Percentiles rank a stretch among this genome's conserved stretches.
Evolutionary conservation across 73 alveolate species (phyloP).

Genomic region (Uronychia setigera): DNA sequence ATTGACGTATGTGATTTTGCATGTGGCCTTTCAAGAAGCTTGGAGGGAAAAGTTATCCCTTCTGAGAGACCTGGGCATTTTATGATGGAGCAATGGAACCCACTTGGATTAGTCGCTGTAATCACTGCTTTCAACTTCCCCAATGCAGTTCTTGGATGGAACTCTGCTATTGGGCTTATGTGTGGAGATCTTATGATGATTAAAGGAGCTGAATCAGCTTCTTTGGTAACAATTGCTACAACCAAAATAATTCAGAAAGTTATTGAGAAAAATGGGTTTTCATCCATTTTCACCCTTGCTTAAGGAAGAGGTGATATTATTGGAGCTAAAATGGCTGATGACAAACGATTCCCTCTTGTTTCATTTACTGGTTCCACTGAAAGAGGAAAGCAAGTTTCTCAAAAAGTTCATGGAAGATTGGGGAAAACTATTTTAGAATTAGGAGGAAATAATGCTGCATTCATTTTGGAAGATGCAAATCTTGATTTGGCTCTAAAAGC

Average conservation of each 20-base stretch:
- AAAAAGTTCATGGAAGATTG: slow-evolving; percentile 76
- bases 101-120: slow-evolving; percentile 86
- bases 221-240: slow-evolving; percentile 77
- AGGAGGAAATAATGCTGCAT: slow-evolving; percentile 91
- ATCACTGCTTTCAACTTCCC: slow-evolving; percentile 95
- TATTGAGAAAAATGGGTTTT: slow-evolving; percentile 72
- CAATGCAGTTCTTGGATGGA: slow-evolving; percentile 85
- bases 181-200: slow-evolving; percentile 85
- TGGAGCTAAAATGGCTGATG: slow-evolving; percentile 81
- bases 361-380: slow-evolving; percentile 90
- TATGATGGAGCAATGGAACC: slow-evolving; percentile 92
- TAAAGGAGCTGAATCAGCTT: slow-evolving; percentile 88
- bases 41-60: slow-evolving; percentile 84
- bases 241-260: slow-evolving; percentile 77
- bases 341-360: slow-evolving; percentile 77
- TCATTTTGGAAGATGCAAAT: slow-evolving; percentile 87
- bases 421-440: slow-evolving; percentile 87
- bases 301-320: slow-evolving; percentile 82
- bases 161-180: slow-evolving; percentile 77
- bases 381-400: slow-evolving; percentile 70
- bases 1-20: slow-evolving; percentile 92
- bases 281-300: slow-evolving; percentile 30
- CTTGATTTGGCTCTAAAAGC: slow-evolving; percentile 81
- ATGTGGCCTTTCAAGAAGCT: slow-evolving; percentile 79
- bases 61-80: slow-evolving; percentile 89